Base-by-base conservation (phyloP, 345 rosid species). In the Cardiospermum halicacabum region DNA sequence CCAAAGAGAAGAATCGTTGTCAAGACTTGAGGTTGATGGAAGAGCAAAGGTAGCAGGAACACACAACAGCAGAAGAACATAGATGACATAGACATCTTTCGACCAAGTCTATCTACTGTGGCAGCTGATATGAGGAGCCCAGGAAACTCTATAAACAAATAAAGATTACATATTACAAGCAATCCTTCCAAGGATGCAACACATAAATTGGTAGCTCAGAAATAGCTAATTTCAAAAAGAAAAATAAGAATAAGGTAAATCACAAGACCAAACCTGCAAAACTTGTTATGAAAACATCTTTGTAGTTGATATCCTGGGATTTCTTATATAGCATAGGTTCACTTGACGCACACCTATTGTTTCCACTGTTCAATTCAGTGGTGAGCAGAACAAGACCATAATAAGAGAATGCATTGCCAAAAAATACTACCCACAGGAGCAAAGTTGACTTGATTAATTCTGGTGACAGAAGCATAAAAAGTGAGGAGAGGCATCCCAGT, bases 331-430 rank as follows among this genome's bases (percentile, higher is more conserved):
- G 72, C 59, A 58, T 34, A 34, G 39, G 10, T 47, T 71, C 67
- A 24, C 59, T 51, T 49, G 78, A 45, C 56, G 53, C 37, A 56
- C 96, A 91, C 22, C 26, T 68, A 66, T 74, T 75, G 31, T 70
- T 76, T 60, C 85, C 80, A 28, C 69, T 80, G 74, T 75, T 85
- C 68, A 94, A 82, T 76, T 94, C 95, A 10, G 95, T 86, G 58
- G 99, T 94, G 76, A 94, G 91, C 75, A 94, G 76, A 43, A 91
- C 95, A 28, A 94, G 75, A 12, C 97, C 97, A 31, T 94, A 94
- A 62, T 94, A 94, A 5, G 92, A 74, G 77, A 94, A 91, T 4
- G 99, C 86, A 66, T 89, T 94, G 56, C 97, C 97, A 61, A 94
- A 87, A 72, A 86, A 94, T 4, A 87, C 89, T 24, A 74, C 62